Base-by-base conservation (phyloP, 1,139 yeast genomes). In the Yamadazyma buinensis region DNA sequence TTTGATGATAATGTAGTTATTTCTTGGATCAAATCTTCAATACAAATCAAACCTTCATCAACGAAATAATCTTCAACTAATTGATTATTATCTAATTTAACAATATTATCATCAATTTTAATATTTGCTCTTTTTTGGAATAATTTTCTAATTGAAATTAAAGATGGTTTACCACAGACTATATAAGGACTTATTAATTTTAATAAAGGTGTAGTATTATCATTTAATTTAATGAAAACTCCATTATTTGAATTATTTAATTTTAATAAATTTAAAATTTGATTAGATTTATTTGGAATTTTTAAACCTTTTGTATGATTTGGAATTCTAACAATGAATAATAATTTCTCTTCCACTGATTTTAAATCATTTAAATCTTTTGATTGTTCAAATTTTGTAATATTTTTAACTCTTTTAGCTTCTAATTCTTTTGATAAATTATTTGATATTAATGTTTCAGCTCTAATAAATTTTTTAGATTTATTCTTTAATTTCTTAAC, bases 11-110 rank as follows among this genome's bases (percentile, higher is more conserved):
- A 53, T 14, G 77, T 58, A 26, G 67, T 70, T 37, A 84, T 67
- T 57, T 84, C 92, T 52, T 80, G 86, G 37, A 84, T 75, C 39
- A 84, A 67, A 58, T 84, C 95, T 61, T 84, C 94, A 27, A 81
- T 73, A 75, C 95, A 84, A 45, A 84, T 77, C 43, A 81, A 66
- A 13, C 92, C 92, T 25, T 77, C 78, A 30, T 63, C 67, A 22
- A 85, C 90, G 42, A 84, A 68, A 52, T 69, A 65, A 49, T 83
- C 88, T 61, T 84, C 95, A 32, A 84, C 82, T 29, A 78, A 61
- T 48, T 77, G 80, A 63, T 84, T 84, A 58, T 81, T 86, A 54
- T 83, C 84, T 48, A 84, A 62, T 43, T 77, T 71, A 29, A 73
- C 40, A 32, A 49, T 46, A 5, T 17, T 17, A 5, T 17, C 55